Conservation (phyloP, 768 basidiomycete species). For the Mycena rebaudengoi region DNA sequence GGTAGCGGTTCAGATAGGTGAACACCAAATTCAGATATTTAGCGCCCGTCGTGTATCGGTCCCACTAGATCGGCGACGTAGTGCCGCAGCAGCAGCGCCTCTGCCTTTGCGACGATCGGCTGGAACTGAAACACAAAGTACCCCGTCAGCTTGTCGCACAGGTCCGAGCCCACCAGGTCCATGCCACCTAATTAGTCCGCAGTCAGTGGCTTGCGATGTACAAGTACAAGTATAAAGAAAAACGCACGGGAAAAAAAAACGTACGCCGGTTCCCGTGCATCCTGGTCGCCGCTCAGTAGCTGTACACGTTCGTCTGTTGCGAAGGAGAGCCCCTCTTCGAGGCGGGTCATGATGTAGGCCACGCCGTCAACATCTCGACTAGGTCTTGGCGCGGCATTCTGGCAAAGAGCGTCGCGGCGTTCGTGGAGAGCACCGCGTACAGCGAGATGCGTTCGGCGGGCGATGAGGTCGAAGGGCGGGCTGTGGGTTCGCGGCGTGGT, state of each 20-base stretch:
- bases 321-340: conserved; percentile 84
- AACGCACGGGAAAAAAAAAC: conserved; percentile 49
- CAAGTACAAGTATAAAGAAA: too few relatives aligned
- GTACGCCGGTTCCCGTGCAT: conserved; percentile 67
- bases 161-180: conserved; percentile 95
- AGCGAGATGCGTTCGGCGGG: too few relatives aligned
- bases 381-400: too few relatives aligned
- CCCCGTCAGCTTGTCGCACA: conserved; percentile 92
- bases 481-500: too few relatives aligned
- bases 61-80: conserved; percentile 96
- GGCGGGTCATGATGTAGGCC: conserved; percentile 92
- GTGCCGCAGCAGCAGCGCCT: conserved; percentile 84
- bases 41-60: conserved; percentile 95
- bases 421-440: too few relatives aligned
- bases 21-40: conserved; percentile 98
- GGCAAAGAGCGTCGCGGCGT: too few relatives aligned
- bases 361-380: too few relatives aligned
- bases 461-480: too few relatives aligned
- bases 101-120: conserved; percentile 69
- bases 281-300: conserved; percentile 85
- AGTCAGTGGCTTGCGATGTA: conserved; percentile 32
- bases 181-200: too few relatives aligned
- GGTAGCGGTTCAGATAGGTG: conserved; percentile 97
- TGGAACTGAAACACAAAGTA: conserved; percentile 90
- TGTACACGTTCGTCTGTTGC: conserved; percentile 92